phyloP scores from a whole-genome alignment of 2,329 filamentous ascomycete genomes.

The Trichoderma endophyticum region DNA sequence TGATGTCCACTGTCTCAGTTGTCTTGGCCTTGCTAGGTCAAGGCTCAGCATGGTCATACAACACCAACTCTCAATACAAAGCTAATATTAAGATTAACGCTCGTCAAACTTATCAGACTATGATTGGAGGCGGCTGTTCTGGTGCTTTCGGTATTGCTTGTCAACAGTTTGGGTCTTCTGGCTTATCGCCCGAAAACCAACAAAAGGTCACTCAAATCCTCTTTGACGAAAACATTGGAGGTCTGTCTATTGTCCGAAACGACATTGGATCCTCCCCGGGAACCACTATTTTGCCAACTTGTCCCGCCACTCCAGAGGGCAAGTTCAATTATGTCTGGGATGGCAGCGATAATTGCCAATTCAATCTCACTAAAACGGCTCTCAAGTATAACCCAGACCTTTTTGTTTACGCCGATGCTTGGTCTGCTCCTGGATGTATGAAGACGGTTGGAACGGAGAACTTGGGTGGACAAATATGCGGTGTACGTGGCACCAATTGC shows the following conservation, averaged over 20 bases:
- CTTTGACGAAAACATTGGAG: slow-evolving; percentile 11
- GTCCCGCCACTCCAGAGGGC: background rate
- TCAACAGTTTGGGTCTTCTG: slow-evolving; percentile 7
- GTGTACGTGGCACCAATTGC: slow-evolving; percentile 10
- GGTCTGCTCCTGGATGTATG: slow-evolving; percentile 13
- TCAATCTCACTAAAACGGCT: slow-evolving; percentile 12
- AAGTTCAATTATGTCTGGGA: slow-evolving; percentile 14
- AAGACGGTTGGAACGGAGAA: slow-evolving; percentile 12
- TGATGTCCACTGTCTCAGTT: background rate
- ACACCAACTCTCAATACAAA: background rate
- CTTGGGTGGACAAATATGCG: slow-evolving; percentile 7
- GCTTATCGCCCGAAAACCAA: slow-evolving; percentile 1
- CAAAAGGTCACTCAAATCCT: slow-evolving; percentile 5
- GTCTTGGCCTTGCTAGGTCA: background rate
- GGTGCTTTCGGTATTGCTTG: slow-evolving; percentile 8
- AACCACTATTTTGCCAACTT: slow-evolving; percentile 9
- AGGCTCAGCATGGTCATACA: slow-evolving; percentile 4
- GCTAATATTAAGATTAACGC: slow-evolving; percentile 5
- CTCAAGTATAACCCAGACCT: background rate
- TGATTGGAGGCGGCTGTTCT: slow-evolving; percentile 10
- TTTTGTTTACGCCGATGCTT: slow-evolving; percentile 7
- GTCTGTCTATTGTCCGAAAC: slow-evolving; percentile 8
- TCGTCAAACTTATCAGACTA: slow-evolving; percentile 3
- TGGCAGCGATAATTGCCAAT: slow-evolving; percentile 7
- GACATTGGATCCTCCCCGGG: slow-evolving; percentile 6